Evolutionary conservation across 495 filamentous ascomycete species (phyloP).

Genomic region (Penicillium lagena): DNA sequence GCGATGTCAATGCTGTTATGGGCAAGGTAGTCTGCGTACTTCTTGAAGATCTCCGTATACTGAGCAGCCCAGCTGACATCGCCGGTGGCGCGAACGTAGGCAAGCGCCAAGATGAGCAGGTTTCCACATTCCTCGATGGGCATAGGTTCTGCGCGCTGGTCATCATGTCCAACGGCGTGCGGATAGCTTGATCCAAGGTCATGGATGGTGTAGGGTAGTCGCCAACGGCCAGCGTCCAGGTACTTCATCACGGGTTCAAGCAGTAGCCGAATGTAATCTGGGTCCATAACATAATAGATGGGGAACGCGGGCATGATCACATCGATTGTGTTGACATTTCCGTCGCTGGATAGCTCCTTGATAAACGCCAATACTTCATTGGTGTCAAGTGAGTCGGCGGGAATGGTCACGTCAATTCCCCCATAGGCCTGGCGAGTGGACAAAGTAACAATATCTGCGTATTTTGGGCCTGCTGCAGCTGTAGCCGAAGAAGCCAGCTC

Average conservation of each 20-base stretch:
- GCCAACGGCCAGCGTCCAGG: constrained; percentile 39
- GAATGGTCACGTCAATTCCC: constrained; percentile 41
- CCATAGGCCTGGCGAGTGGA: constrained; percentile 45
- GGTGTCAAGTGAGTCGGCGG: constrained; percentile 34
- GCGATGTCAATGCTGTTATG: constrained; percentile 41
- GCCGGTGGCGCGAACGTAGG: constrained; percentile 36
- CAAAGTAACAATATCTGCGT: constrained; percentile 41
- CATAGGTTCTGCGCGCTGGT: constrained; percentile 39
- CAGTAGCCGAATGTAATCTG: constrained; percentile 42
- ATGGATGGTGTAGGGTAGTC: constrained; percentile 36
- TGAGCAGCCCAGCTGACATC: constrained; percentile 27
- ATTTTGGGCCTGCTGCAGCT: constrained; percentile 32
- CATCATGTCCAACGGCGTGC: constrained; percentile 41
- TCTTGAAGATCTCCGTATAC: constrained; percentile 27
- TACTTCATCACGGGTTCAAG: constrained; percentile 46
- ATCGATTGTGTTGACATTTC: constrained; percentile 48
- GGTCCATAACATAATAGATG: constrained; percentile 42
- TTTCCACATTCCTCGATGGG: constrained; percentile 44
- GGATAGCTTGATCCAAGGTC: constrained; percentile 43
- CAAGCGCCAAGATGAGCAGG: constrained; percentile 36
- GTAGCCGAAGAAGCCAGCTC: constrained; percentile 22
- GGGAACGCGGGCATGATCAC: constrained; percentile 45
- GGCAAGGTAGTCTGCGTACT: constrained; percentile 48
- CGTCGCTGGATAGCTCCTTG: constrained; percentile 48
- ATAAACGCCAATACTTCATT: constrained; percentile 40